These are phyloP conservation scores for Epichloe glyceriae DNA, from an alignment of 2,329 filamentous ascomycete genomes.

Conservation along the genomic window DNA sequence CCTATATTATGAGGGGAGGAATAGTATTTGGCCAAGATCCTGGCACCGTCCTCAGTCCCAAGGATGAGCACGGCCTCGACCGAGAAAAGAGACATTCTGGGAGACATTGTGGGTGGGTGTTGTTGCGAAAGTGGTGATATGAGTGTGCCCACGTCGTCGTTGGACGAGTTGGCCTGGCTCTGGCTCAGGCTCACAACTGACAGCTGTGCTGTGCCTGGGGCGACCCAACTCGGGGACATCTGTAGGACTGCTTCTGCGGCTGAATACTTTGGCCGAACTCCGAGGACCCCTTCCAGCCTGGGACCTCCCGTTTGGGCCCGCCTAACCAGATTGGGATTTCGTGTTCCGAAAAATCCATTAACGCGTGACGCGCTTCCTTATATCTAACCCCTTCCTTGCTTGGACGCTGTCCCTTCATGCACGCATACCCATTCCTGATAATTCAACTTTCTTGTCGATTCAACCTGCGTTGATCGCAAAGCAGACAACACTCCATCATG, in stretches of 20 bases:
- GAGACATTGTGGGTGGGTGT: slow-evolving; percentile 42
- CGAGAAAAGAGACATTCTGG: slow-evolving; percentile 62
- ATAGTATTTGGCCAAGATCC: slow-evolving; percentile 94
- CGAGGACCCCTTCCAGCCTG: neutral
- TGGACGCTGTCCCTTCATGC: neutral
- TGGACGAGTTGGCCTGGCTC: neutral
- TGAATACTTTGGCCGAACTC: slow-evolving; percentile 2
- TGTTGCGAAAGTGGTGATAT: slow-evolving; percentile 2
- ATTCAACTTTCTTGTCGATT: neutral
- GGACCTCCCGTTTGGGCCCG: neutral
- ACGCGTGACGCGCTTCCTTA: slow-evolving; percentile 2
- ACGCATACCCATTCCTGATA: neutral
- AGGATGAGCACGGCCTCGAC: slow-evolving; percentile 69
- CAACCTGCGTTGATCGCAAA: neutral
- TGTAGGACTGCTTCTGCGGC: neutral
- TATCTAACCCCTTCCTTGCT: neutral
- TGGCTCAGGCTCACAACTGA: neutral
- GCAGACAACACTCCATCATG: slow-evolving; percentile 17
- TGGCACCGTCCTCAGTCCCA: slow-evolving; percentile 73
- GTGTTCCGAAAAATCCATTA: neutral
- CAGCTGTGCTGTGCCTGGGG: neutral
- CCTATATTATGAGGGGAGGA: slow-evolving; percentile 41
- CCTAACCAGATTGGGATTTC: neutral
- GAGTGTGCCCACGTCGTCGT: neutral
- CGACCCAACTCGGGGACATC: too few relatives aligned